Evolutionary conservation across 78 protist genomes (phyloP).

Genomic region (Dictyostelium intermedium): DNA sequence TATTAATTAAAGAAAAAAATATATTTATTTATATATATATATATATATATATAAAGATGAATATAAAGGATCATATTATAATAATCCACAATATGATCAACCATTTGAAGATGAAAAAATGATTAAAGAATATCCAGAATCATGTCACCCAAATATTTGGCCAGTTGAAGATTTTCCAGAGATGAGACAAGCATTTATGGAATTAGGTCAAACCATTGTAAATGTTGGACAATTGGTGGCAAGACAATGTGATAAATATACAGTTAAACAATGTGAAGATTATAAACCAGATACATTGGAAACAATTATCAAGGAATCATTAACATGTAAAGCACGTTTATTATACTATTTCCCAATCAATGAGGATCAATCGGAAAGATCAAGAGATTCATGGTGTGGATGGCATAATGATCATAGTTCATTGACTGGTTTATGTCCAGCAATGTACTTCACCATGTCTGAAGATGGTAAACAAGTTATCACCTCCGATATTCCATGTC

Average conservation of each 20-base stretch:
- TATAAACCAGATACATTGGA: background rate
- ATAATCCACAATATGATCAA: constrained; percentile 83
- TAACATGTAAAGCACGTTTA: constrained; percentile 78
- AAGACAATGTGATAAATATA: constrained; percentile 70
- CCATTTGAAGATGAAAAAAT: constrained; percentile 75
- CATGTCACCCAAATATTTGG: constrained; percentile 83
- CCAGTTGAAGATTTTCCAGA: constrained; percentile 82
- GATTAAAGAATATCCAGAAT: constrained; percentile 69
- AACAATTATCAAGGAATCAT: constrained; percentile 35
- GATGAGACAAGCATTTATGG: constrained; percentile 59
- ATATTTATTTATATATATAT: too few relatives aligned
- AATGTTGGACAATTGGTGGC: constrained; percentile 71
- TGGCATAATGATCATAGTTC: constrained; percentile 84
- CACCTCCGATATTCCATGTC: constrained; percentile 56
- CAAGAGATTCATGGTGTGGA: constrained; percentile 81
- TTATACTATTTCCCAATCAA: constrained; percentile 81
- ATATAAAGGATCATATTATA: constrained; percentile 79
- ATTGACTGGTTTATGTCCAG: constrained; percentile 81
- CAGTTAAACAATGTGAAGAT: constrained; percentile 1
- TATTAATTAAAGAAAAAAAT: background rate
- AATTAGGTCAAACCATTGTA: constrained; percentile 70
- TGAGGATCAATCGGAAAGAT: constrained; percentile 39
- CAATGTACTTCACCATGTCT: constrained; percentile 61
- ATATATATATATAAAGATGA: constrained; percentile 1
- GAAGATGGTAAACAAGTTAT: constrained; percentile 15